phyloP scores from a whole-genome alignment of 2,329 filamentous ascomycete species.

The Nothopassalora personata region DNA sequence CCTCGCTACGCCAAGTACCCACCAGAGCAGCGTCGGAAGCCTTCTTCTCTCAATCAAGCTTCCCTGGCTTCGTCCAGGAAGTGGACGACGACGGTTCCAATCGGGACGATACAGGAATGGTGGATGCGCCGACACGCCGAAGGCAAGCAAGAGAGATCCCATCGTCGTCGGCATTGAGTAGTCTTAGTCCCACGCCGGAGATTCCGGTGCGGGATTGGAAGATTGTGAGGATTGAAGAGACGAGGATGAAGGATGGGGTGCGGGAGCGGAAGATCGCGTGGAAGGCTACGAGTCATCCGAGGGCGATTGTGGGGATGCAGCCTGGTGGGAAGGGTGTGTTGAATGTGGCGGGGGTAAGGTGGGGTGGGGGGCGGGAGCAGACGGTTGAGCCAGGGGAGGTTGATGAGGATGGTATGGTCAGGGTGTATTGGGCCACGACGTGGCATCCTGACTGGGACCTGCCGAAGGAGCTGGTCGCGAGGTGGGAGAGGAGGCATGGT shows the following conservation, averaged over 20 bases:
- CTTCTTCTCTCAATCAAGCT: not conserved
- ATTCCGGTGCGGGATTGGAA: not conserved
- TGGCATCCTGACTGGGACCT: conserved; percentile 3
- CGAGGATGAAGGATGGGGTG: not conserved
- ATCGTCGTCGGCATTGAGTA: not conserved
- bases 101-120: not conserved
- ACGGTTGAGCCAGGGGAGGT: not conserved
- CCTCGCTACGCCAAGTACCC: not conserved
- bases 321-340: not conserved
- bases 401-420: not conserved
- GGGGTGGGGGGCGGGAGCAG: not conserved
- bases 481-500: not conserved
- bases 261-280: not conserved
- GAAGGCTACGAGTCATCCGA: not conserved
- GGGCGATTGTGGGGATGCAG: not conserved
- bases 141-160: not conserved
- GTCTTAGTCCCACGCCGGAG: not conserved
- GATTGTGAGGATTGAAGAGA: not conserved
- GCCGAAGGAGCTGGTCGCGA: not conserved
- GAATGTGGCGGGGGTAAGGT: not conserved
- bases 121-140: not conserved
- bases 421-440: not conserved
- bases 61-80: not conserved
- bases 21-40: not conserved
- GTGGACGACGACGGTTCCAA: not conserved